Evolutionary conservation across 2,329 filamentous ascomycete genomes (phyloP).

Genomic region (Colletotrichum sublineola): DNA sequence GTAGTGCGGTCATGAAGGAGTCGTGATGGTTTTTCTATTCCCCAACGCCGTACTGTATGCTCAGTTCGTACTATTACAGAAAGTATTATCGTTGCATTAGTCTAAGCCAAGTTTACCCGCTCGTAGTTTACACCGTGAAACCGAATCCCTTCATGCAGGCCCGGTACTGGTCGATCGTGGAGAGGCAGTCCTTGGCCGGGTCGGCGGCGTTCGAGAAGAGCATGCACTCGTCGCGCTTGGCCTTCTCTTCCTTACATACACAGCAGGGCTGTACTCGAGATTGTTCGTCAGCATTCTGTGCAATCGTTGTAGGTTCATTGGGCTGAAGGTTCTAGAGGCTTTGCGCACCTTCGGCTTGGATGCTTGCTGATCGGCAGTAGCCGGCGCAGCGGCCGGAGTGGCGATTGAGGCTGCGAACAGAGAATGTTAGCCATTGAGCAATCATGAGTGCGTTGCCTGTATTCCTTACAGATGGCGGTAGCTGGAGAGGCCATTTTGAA

Average conservation of each 20-base stretch:
- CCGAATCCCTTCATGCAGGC: conserved; percentile 94
- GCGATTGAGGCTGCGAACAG: conserved; percentile 45
- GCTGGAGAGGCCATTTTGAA: conserved; percentile 49
- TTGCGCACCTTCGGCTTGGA: conserved; percentile 60
- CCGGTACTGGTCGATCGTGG: conserved; percentile 87
- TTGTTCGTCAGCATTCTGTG: conserved; percentile 15
- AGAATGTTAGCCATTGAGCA: conserved; percentile 23
- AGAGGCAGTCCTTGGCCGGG: conserved; percentile 85
- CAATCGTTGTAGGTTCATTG: background rate
- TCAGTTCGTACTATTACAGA: conserved; percentile 41
- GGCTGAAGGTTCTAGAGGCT: background rate
- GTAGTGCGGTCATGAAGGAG: conserved; percentile 3
- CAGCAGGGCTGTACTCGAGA: conserved; percentile 81
- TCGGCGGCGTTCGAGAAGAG: conserved; percentile 90
- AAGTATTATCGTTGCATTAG: conserved; percentile 32
- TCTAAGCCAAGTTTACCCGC: background rate
- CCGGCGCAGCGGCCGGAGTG: conserved; percentile 47
- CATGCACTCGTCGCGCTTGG: conserved; percentile 97
- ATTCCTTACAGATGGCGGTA: conserved; percentile 48
- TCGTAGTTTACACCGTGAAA: conserved; percentile 74
- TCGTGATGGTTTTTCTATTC: conserved; percentile 37
- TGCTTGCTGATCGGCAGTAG: conserved; percentile 49
- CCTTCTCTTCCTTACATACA: conserved; percentile 96
- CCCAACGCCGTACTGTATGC: conserved; percentile 42
- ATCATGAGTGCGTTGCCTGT: background rate